These are phyloP conservation scores for Porcisia hertigi DNA, from an alignment of 208 protist species.

Conservation along the genomic window DNA sequence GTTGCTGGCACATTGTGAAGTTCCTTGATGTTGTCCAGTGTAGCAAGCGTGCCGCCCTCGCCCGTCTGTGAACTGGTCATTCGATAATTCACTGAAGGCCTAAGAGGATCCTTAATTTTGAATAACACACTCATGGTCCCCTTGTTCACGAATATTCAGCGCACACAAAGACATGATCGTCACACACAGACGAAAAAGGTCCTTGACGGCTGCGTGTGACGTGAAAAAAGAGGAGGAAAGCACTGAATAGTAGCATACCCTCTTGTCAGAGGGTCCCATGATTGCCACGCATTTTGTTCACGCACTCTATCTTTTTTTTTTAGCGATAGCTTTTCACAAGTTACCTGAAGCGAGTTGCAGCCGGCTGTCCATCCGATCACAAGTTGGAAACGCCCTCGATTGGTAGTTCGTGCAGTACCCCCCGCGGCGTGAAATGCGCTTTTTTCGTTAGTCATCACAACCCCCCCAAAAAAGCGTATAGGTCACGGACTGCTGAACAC, in stretches of 20 bases:
- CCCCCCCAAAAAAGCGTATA: too few relatives aligned
- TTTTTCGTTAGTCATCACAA: too few relatives aligned
- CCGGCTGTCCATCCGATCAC: too few relatives aligned
- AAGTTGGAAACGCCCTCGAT: too few relatives aligned
- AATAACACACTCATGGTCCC: slow-evolving; percentile 31
- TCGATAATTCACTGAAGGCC: slow-evolving; percentile 31
- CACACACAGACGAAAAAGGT: slow-evolving; percentile 13
- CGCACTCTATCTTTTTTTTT: too few relatives aligned
- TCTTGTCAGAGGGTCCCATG: not conserved
- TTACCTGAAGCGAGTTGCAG: too few relatives aligned
- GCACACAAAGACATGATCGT: slow-evolving; percentile 47
- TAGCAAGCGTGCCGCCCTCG: not conserved
- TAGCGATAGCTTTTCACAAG: too few relatives aligned
- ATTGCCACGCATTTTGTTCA: not conserved
- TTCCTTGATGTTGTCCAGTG: slow-evolving; percentile 28
- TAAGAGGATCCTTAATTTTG: slow-evolving; percentile 45
- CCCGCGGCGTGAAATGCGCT: too few relatives aligned
- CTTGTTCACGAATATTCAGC: slow-evolving; percentile 24
- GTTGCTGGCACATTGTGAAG: slow-evolving; percentile 42
- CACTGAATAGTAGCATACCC: not conserved
- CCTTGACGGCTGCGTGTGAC: not conserved
- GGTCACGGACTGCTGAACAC: too few relatives aligned
- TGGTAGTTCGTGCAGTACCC: too few relatives aligned
- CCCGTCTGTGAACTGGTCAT: slow-evolving; percentile 25
- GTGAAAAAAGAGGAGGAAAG: not conserved